Percentiles rank a stretch among this genome's conserved stretches.
phyloP scores from a whole-genome alignment of 2,329 filamentous ascomycete species.

The Ilyonectria robusta region DNA sequence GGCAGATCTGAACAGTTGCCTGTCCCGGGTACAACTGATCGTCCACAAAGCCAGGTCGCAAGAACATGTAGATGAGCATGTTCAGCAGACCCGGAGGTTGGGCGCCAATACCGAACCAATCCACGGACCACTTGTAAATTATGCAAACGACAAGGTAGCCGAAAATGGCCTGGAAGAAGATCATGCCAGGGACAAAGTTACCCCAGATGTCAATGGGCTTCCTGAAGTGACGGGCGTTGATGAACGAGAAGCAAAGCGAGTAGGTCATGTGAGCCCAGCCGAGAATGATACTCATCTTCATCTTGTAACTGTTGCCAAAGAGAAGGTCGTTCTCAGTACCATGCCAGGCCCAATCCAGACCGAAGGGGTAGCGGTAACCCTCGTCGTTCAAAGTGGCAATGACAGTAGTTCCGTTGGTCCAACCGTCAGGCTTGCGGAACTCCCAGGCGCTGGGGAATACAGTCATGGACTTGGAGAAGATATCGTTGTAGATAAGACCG shows the following conservation, averaged over 20 bases:
- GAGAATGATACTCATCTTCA: slow-evolving; percentile 98
- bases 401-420: slow-evolving; percentile 75
- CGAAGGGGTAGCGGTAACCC: slow-evolving; percentile 93
- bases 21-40: slow-evolving; percentile 86
- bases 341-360: slow-evolving; percentile 97
- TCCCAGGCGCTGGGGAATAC: slow-evolving; percentile 93
- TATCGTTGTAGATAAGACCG: slow-evolving; percentile 97
- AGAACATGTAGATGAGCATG: slow-evolving; percentile 99
- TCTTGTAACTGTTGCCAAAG: slow-evolving; percentile 99
- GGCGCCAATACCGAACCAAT: slow-evolving; percentile 78
- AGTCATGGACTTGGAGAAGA: slow-evolving; percentile 93
- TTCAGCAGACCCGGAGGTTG: slow-evolving; percentile 91
- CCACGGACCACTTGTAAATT: slow-evolving; percentile 95
- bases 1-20: slow-evolving; percentile 78
- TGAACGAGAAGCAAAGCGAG: slow-evolving; percentile 90
- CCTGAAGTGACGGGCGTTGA: slow-evolving; percentile 97
- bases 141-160: slow-evolving; percentile 96
- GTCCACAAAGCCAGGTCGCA: slow-evolving; percentile 83
- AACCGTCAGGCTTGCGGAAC: slow-evolving; percentile 78
- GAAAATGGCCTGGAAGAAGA: slow-evolving; percentile 99
- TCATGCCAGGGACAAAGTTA: slow-evolving; percentile 98
- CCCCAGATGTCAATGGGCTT: slow-evolving; percentile 96
- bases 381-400: slow-evolving; percentile 75
- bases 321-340: slow-evolving; percentile 94
- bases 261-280: slow-evolving; percentile 99